Conservation (phyloP, 345 rosid genomes). For the Aquilaria sinensis region DNA sequence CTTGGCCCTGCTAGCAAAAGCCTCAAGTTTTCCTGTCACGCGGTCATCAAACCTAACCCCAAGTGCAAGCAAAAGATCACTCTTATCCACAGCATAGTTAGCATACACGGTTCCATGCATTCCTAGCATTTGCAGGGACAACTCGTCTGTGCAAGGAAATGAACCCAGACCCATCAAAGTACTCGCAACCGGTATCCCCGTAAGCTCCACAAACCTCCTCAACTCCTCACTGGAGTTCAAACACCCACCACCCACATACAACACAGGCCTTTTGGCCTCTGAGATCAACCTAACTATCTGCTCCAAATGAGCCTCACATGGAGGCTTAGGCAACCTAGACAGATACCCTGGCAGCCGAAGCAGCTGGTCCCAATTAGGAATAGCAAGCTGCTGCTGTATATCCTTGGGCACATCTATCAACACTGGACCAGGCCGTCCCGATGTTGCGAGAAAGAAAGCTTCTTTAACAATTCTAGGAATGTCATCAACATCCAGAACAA, state of each 20-base stretch:
- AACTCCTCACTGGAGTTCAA: conserved; percentile 85
- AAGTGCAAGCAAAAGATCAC: conserved; percentile 86
- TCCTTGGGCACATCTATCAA: conserved; percentile 92
- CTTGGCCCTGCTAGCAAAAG: conserved; percentile 92
- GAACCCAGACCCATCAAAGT: conserved; percentile 97
- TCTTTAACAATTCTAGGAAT: conserved; percentile 77
- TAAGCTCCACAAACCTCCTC: conserved; percentile 73
- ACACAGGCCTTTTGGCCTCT: conserved; percentile 77
- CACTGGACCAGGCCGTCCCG: conserved; percentile 93
- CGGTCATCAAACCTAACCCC: conserved; percentile 98
- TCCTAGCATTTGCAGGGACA: conserved; percentile 90
- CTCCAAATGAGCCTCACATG: conserved; percentile 45
- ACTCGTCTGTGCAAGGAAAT: conserved; percentile 49
- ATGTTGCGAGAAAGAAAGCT: conserved; percentile 81
- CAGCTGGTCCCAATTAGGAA: conserved; percentile 66
- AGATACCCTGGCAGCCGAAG: conserved; percentile 64
- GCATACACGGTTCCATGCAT: conserved; percentile 98
- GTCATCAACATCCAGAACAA: conserved; percentile 82
- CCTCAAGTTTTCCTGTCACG: conserved; percentile 92
- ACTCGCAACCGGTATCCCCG: conserved; percentile 93
- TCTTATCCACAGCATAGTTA: conserved; percentile 81
- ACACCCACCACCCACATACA: conserved; percentile 99
- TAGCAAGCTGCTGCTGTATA: conserved; percentile 81
- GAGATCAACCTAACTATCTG: conserved; percentile 78
- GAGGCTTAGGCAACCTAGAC: conserved; percentile 75